Percentiles rank a stretch among this genome's conserved stretches.
These are phyloP conservation scores for Thermomucor indicae-seudaticae DNA, from an alignment of 371 early-diverging fungal species.

Conservation along the genomic window DNA sequence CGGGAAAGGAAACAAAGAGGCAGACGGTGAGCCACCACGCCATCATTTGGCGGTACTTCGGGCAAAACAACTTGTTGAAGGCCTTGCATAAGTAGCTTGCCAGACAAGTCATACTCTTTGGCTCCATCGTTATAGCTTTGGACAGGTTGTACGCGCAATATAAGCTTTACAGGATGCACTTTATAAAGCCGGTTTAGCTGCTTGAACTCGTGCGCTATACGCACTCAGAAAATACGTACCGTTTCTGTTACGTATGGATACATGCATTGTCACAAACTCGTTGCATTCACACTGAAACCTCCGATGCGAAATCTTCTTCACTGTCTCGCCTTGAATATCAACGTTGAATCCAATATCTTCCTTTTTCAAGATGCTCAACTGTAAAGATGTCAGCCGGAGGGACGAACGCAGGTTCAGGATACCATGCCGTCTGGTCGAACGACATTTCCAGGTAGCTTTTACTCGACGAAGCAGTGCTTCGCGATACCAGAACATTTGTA, in stretches of 20 bases:
- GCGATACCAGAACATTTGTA: constrained; percentile 76
- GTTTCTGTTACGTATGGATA: constrained; percentile 48
- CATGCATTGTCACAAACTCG: constrained; percentile 46
- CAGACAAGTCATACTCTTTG: constrained; percentile 60
- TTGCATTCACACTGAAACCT: constrained; percentile 48
- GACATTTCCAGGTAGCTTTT: constrained; percentile 47
- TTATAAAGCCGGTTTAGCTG: neutral
- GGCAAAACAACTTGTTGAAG: constrained; percentile 55
- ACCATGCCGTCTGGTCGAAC: constrained; percentile 43
- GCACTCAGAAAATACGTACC: constrained; percentile 22
- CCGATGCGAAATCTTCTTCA: constrained; percentile 21
- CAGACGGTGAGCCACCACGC: constrained; percentile 28
- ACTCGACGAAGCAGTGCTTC: constrained; percentile 61
- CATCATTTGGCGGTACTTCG: constrained; percentile 42
- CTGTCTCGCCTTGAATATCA: constrained; percentile 21
- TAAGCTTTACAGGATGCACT: constrained; percentile 51
- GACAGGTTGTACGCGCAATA: constrained; percentile 63
- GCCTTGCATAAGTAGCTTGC: constrained; percentile 59
- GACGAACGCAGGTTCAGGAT: constrained; percentile 47
- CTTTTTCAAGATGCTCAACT: constrained; percentile 52
- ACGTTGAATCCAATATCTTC: constrained; percentile 56
- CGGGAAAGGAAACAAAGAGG: constrained; percentile 61
- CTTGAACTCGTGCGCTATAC: too few species aligned
- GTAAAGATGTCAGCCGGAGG: constrained; percentile 45
- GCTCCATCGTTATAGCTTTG: constrained; percentile 61